Evolutionary conservation across 1,284 basidiomycete genomes (phyloP).

Genomic region (Tilletiaria anomala): DNA sequence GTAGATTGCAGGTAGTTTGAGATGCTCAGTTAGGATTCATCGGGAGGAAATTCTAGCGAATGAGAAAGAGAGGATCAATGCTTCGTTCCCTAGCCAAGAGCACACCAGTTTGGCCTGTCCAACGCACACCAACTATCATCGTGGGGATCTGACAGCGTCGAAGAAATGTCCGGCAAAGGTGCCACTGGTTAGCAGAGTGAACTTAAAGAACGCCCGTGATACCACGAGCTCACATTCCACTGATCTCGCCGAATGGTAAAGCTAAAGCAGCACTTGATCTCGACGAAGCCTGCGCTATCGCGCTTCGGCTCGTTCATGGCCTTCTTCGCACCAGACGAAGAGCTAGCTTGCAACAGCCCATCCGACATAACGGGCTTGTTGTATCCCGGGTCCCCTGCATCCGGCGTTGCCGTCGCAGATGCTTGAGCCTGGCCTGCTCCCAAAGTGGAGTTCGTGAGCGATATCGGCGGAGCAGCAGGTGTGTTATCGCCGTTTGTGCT

Average conservation of each 20-base stretch:
- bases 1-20: too few relatives aligned
- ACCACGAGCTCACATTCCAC: slow-evolving; percentile 24
- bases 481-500: slow-evolving; percentile 3
- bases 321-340: not conserved
- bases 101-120: too few relatives aligned
- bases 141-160: slow-evolving; percentile 5
- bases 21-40: too few relatives aligned
- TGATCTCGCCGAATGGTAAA: slow-evolving; percentile 78
- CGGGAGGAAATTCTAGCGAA: too few relatives aligned
- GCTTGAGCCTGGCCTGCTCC: not conserved
- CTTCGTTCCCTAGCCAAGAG: too few relatives aligned
- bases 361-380: not conserved
- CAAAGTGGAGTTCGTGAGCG: not conserved
- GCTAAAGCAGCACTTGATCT: slow-evolving; percentile 80
- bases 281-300: slow-evolving; percentile 52
- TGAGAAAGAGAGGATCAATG: too few relatives aligned
- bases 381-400: slow-evolving; percentile 17
- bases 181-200: not conserved
- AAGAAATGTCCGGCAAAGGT: not conserved
- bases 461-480: not conserved
- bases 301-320: slow-evolving; percentile 7
- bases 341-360: not conserved
- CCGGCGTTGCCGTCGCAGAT: not conserved
- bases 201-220: too few relatives aligned
- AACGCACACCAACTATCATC: slow-evolving; percentile 14